Evolutionary conservation across 2,329 filamentous ascomycete genomes (phyloP).

Genomic region (Pseudogymnoascus sp.): DNA sequence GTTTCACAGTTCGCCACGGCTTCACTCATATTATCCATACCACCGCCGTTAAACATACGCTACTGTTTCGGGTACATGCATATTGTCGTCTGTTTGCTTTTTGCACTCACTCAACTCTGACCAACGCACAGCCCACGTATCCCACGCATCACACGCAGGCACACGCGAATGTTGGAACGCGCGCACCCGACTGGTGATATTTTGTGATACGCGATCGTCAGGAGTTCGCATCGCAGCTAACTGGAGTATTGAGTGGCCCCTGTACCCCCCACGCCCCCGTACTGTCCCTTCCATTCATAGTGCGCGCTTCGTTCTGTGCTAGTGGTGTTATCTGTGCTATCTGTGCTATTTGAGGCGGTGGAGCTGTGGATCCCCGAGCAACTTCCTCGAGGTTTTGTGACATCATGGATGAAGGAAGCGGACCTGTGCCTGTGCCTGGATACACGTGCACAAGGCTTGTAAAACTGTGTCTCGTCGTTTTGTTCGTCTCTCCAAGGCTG

Average conservation of each 20-base stretch:
- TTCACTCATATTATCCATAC: background rate
- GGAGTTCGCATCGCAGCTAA: background rate
- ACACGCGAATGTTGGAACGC: background rate
- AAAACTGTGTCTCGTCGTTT: background rate
- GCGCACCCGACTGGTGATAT: background rate
- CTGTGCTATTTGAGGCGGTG: background rate
- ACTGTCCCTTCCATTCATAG: background rate
- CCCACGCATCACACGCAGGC: background rate
- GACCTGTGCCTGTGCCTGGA: background rate
- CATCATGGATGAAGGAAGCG: background rate
- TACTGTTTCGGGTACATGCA: background rate
- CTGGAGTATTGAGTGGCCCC: background rate
- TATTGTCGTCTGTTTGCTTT: background rate
- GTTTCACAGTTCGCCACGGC: background rate
- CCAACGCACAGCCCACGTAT: too few relatives aligned
- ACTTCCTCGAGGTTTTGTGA: background rate
- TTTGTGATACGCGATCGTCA: constrained; percentile 6
- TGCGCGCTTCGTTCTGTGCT: background rate
- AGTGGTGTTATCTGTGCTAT: background rate
- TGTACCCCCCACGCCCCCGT: background rate
- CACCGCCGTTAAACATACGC: background rate
- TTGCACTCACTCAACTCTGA: background rate
- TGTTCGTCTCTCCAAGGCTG: background rate
- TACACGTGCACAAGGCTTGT: background rate
- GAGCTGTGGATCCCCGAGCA: background rate